Percentiles rank a stretch among this genome's conserved stretches.
These are phyloP conservation scores for Penicillium capsulatum DNA, from an alignment of 2,329 filamentous ascomycete genomes.

Conservation along the genomic window DNA sequence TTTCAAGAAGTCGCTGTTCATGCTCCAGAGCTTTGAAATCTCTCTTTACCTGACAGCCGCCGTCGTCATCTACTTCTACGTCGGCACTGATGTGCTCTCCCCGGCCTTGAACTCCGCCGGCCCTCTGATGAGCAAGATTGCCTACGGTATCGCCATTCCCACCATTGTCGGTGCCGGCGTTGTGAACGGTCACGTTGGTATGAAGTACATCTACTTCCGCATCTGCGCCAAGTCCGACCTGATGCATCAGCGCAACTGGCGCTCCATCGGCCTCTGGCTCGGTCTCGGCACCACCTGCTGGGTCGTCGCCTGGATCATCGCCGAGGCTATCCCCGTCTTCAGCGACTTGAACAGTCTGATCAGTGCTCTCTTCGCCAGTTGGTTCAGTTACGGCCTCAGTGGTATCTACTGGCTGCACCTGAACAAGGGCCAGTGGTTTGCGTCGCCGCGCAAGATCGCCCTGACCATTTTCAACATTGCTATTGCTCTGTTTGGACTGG, in stretches of 20 bases:
- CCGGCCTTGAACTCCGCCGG: constrained; percentile 64
- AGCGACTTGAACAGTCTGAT: constrained; percentile 62
- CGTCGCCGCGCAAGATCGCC: constrained; percentile 42
- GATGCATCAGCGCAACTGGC: constrained; percentile 46
- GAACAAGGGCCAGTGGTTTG: constrained; percentile 42
- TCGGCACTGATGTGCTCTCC: constrained; percentile 57
- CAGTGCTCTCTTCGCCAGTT: constrained; percentile 25
- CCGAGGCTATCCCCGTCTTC: constrained; percentile 66
- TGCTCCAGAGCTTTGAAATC: constrained; percentile 59
- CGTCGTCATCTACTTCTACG: constrained; percentile 64
- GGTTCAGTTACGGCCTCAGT: constrained; percentile 38
- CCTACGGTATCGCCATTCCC: constrained; percentile 64
- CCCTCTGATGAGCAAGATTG: constrained; percentile 55
- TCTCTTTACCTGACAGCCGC: constrained; percentile 62
- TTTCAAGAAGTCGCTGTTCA: constrained; percentile 59
- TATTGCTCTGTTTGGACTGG: constrained; percentile 34
- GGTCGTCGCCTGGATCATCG: constrained; percentile 62
- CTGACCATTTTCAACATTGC: constrained; percentile 44
- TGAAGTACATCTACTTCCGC: constrained; percentile 63
- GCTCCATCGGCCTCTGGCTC: constrained; percentile 57
- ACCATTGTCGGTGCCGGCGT: constrained; percentile 69
- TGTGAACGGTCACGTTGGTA: constrained; percentile 63
- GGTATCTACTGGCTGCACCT: constrained; percentile 49
- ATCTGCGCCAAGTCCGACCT: constrained; percentile 57
- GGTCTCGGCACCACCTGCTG: constrained; percentile 55